Evolutionary conservation across 2,329 filamentous ascomycete genomes (phyloP), one percentile per base, ranked within the genome.

Genomic region (Arthroderma sp.): DNA sequence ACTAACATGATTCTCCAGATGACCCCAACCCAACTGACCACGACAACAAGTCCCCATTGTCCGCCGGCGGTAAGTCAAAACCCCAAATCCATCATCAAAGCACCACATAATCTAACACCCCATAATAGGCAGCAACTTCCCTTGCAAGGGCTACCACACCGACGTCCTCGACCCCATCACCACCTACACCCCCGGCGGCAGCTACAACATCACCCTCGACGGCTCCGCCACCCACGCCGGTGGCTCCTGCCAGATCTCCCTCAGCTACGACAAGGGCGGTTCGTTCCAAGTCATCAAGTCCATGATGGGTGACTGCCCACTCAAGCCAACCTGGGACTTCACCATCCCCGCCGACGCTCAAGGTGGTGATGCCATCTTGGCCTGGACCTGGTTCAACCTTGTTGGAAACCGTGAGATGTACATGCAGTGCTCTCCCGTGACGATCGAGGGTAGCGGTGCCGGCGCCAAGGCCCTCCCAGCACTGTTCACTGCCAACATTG

Each of bases 351-450:
- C 65, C 2, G 77, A 81, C 51, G 75, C 77, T 1, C 76, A 78
- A n/a, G 48, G 68, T 63, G 62, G 74, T 3, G 55, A 78, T 30
- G 81, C 77, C 47, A 61, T 88, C 38, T 74, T 88, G 42, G 77
- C 78, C 34, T 88, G 85, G 85, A 78, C 77, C 28, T 84, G 81
- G 81, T 81, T 83, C 66, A 86, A 86, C 69, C 69, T 82, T 36
- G 84, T 41, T 41, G 39, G 39, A 28, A 41, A 41, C 39, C 39
- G 39, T 8, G 39, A 41, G 28, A 41, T 41, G 84, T 91, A 91
- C 73, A 86, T 86, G 81, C 85, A 86, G 65, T 91, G 85, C 57
- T 83, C 83, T 5, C 70, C 75, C 43, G 74, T 88, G 53, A 77
- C 74, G 49, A 78, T 87, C 30, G 57, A 63, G 3, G 59, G 59